These are phyloP conservation scores for Cryptococcus sp. DNA, from an alignment of 1,284 basidiomycete genomes.

Conservation along the genomic window DNA sequence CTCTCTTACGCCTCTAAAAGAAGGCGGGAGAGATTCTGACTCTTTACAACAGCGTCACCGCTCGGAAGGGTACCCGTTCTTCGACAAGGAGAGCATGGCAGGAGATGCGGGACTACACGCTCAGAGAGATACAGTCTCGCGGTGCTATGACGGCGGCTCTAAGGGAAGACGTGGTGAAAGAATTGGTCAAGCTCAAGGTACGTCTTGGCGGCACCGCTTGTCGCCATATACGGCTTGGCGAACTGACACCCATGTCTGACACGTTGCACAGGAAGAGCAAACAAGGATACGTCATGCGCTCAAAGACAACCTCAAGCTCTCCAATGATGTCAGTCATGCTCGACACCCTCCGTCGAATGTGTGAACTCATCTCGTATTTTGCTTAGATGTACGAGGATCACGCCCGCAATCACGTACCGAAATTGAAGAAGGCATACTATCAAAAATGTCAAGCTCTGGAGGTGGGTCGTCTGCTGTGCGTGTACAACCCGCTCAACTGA, in stretches of 20 bases:
- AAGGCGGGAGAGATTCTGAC: too few species aligned
- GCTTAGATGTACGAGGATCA: constrained; percentile 70
- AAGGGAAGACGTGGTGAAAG: constrained; percentile 69
- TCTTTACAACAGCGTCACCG: background rate
- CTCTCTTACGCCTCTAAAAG: background rate
- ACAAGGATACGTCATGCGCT: constrained; percentile 84
- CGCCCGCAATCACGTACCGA: constrained; percentile 71
- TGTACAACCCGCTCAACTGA: constrained; percentile 2
- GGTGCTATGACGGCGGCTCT: constrained; percentile 73
- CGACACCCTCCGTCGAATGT: too few species aligned
- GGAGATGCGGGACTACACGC: constrained; percentile 79
- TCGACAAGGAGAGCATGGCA: constrained; percentile 67
- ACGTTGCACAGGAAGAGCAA: constrained; percentile 66
- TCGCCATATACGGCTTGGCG: background rate
- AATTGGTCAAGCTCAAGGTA: constrained; percentile 69
- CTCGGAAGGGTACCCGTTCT: constrained; percentile 2
- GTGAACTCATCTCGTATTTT: background rate
- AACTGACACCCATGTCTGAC: background rate
- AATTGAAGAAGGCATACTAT: constrained; percentile 71
- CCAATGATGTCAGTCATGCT: constrained; percentile 53
- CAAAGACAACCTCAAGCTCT: constrained; percentile 80
- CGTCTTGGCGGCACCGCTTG: constrained; percentile 16
- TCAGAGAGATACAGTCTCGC: constrained; percentile 78
- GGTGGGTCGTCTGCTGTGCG: constrained; percentile 54
- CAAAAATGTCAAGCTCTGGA: constrained; percentile 82